Base-by-base conservation (phyloP, 2,329 filamentous ascomycete genomes). In the Fusarium sp. region DNA sequence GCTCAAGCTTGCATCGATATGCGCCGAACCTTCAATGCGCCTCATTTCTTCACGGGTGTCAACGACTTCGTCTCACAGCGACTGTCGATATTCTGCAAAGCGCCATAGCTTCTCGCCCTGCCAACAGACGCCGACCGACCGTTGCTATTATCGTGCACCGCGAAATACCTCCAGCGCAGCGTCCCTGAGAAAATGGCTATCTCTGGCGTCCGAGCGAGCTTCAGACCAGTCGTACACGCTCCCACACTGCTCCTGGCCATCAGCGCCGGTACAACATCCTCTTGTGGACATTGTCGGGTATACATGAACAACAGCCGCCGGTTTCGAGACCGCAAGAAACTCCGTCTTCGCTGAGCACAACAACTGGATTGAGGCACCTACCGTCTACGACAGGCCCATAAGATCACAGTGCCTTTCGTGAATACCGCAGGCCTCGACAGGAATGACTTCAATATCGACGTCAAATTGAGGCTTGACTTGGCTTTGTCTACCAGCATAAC, bases 51-150 rank as follows among this genome's bases (percentile, higher is more conserved):
- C 34, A n/a, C 5, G 2, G 10, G 7, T n/a, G 18, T 1, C 34
- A 38, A 38, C 18, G 1, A 7, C 5, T 6, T n/a, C 34, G 2
- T n/a, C 18, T 38, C 3, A 10, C 2, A 38, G 18, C 34, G 18
- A 38, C 3, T 2, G 18, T 38, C 18, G 9, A 11, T n/a, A 2
- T 0, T n/a, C 9, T 11, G 9, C 9, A 6, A n/a, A 38, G 6
- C 18, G 0, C 2, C 10, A 5, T 3, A 11, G 34, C 16, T 38
- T n/a, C 34, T 38, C 9, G 0, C 18, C 9, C 34, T n/a, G 1
- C 1, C 4, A 38, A 0, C 34, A n/a, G 16, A 38, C 9, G 9
- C 9, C 34, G 18, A 11, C 18, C 18, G 18, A 38, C 4, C 34
- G 34, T n/a, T 38, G 3, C 18, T 12, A 38, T 3, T 0, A 24